phyloP scores from a whole-genome alignment of 108 stramenopile genomes.

The Skeletonema tropicum region DNA sequence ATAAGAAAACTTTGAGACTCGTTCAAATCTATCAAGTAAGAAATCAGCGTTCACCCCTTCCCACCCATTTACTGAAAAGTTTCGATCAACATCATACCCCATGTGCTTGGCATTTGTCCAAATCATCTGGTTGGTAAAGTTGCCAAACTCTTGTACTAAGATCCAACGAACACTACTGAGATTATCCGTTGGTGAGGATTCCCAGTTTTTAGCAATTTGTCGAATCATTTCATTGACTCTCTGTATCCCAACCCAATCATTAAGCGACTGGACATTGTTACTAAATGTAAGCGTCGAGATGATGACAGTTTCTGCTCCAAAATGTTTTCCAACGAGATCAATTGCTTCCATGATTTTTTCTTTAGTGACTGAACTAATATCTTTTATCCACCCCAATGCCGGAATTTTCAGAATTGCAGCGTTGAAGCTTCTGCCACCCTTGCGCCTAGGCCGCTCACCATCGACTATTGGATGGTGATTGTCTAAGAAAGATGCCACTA shows the following conservation, averaged over 20 bases:
- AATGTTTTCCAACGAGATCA: neutral
- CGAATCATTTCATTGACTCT: conserved; percentile 28
- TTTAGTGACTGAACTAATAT: conserved; percentile 9
- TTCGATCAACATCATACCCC: conserved; percentile 14
- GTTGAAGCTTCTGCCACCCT: conserved; percentile 1
- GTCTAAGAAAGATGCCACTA: neutral
- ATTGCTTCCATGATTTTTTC: conserved; percentile 19
- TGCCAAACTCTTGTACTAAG: conserved; percentile 23
- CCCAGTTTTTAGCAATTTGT: conserved; percentile 23
- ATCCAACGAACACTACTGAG: conserved; percentile 12
- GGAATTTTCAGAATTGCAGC: conserved; percentile 10
- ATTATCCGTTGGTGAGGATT: neutral
- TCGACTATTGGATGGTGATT: neutral
- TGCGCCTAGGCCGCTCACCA: neutral
- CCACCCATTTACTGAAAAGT: conserved; percentile 9
- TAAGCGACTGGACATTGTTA: conserved; percentile 25
- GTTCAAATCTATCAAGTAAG: conserved; percentile 18
- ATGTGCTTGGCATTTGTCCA: conserved; percentile 32
- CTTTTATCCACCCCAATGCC: conserved; percentile 20
- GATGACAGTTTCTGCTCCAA: conserved; percentile 21
- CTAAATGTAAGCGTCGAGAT: conserved; percentile 22
- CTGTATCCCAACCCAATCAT: conserved; percentile 19
- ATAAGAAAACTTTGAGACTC: neutral
- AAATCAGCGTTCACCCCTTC: neutral
- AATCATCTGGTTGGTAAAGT: conserved; percentile 25